Conservation (phyloP, 805 yeast species). For the Pichia nanzhaoensis region DNA sequence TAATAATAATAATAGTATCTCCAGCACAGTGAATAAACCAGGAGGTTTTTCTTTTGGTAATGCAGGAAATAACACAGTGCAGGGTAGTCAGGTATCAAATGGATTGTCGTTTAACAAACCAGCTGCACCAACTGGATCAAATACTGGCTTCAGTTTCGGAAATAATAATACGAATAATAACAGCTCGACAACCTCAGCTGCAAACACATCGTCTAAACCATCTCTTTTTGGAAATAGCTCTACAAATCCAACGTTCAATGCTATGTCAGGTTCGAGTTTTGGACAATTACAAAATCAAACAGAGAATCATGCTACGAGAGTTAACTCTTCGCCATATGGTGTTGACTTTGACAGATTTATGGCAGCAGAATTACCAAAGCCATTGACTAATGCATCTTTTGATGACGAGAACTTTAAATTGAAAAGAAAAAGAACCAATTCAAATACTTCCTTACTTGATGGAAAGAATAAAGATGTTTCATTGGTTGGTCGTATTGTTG, state of each 20-base stretch:
- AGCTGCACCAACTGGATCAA: conserved; percentile 11
- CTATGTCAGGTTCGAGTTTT: conserved; percentile 12
- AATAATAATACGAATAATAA: conserved; percentile 1
- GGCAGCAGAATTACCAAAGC: conserved; percentile 25
- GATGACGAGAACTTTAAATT: conserved; percentile 6
- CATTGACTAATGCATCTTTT: conserved; percentile 20
- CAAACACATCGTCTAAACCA: conserved; percentile 10
- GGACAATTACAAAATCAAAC: conserved; percentile 10
- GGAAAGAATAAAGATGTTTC: conserved; percentile 5
- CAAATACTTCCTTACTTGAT: conserved; percentile 15
- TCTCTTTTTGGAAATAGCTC: conserved; percentile 23
- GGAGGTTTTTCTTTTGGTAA: conserved; percentile 23
- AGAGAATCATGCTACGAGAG: conserved; percentile 1
- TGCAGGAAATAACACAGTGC: conserved; percentile 18
- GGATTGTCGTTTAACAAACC: neutral
- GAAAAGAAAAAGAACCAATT: conserved; percentile 21
- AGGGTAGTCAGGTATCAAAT: conserved; percentile 12
- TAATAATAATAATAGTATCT: neutral
- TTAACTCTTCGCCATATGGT: conserved; percentile 21
- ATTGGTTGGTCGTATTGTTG: conserved; percentile 11
- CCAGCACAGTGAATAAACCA: conserved; percentile 3
- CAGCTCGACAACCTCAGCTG: neutral
- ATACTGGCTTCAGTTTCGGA: conserved; percentile 18
- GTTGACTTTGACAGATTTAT: conserved; percentile 14
- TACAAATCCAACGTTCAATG: conserved; percentile 10